Evolutionary conservation across 139 green algal genomes (phyloP).

Genomic region (Micromonas pusilla): DNA sequence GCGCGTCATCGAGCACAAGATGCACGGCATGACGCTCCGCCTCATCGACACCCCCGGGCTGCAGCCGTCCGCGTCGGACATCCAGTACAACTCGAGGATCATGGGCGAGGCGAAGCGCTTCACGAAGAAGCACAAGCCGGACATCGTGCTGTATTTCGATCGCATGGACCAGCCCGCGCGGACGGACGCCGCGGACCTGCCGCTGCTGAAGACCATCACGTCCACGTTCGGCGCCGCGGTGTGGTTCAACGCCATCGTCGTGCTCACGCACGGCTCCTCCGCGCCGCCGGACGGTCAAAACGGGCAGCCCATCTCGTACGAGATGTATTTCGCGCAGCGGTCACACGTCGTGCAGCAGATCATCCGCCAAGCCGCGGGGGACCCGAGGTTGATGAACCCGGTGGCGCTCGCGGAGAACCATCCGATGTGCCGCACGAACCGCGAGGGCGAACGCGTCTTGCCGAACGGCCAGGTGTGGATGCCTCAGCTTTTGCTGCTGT

Average conservation of each 20-base stretch:
- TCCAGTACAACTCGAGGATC: constrained; percentile 48
- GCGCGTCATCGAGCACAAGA: constrained; percentile 39
- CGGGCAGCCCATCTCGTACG: constrained; percentile 45
- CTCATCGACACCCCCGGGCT: constrained; percentile 80
- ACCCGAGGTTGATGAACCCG: constrained; percentile 65
- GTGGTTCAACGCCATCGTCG: constrained; percentile 67
- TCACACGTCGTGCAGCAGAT: constrained; percentile 56
- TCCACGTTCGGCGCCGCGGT: constrained; percentile 54
- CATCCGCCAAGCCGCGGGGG: constrained; percentile 48
- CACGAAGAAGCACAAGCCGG: constrained; percentile 54
- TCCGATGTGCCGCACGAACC: constrained; percentile 51
- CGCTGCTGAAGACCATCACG: constrained; percentile 56
- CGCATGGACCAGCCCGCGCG: constrained; percentile 50
- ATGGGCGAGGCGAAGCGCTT: constrained; percentile 42
- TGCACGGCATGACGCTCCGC: constrained; percentile 55
- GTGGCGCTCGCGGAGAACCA: constrained; percentile 63
- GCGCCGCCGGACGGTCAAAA: constrained; percentile 56
- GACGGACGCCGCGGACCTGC: constrained; percentile 43
- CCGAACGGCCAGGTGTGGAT: constrained; percentile 65
- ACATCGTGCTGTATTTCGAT: constrained; percentile 77
- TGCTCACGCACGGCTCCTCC: constrained; percentile 61
- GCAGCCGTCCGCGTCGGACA: constrained; percentile 39
- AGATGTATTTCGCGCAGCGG: constrained; percentile 60
- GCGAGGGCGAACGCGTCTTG: constrained; percentile 55
- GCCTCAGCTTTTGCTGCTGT: constrained; percentile 63